Percentiles rank a stretch among this genome's conserved stretches.
Conservation (phyloP, 345 rosid species). For the Eucalyptus pumila region DNA sequence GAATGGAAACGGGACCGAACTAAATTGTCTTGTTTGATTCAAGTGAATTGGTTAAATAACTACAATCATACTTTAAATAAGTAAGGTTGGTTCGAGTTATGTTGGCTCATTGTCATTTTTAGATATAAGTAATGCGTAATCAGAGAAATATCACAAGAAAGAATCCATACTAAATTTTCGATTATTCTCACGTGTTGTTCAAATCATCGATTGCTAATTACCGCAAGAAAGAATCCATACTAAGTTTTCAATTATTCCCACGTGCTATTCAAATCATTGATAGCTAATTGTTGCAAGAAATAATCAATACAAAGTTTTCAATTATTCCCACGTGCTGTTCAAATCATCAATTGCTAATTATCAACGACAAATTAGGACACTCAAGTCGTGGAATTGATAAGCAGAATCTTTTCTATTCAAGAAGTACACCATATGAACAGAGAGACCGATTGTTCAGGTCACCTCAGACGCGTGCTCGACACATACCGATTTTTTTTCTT, state of each 20-base stretch:
- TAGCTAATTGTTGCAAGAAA: too few species aligned
- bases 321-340: too few species aligned
- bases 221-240: not conserved
- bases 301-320: fast-evolving
- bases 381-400: not conserved
- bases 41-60: not conserved
- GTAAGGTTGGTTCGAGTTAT: not conserved
- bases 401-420: not conserved
- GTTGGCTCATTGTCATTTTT: not conserved
- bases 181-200: fast-evolving
- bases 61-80: not conserved
- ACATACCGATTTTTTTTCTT: not conserved
- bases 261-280: too few species aligned
- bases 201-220: too few species aligned
- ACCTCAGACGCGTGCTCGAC: fast-evolving
- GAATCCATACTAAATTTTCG: not conserved
- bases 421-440: not conserved
- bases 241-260: not conserved
- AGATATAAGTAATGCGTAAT: not conserved
- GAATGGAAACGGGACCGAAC: fast-evolving
- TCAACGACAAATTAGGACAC: not conserved
- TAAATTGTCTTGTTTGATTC: not conserved
- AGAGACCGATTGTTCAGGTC: not conserved
- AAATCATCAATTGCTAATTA: not conserved
- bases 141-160: not conserved